phyloP scores from a whole-genome alignment of 2,329 filamentous ascomycete species.

The Escovopsis sp. region DNA sequence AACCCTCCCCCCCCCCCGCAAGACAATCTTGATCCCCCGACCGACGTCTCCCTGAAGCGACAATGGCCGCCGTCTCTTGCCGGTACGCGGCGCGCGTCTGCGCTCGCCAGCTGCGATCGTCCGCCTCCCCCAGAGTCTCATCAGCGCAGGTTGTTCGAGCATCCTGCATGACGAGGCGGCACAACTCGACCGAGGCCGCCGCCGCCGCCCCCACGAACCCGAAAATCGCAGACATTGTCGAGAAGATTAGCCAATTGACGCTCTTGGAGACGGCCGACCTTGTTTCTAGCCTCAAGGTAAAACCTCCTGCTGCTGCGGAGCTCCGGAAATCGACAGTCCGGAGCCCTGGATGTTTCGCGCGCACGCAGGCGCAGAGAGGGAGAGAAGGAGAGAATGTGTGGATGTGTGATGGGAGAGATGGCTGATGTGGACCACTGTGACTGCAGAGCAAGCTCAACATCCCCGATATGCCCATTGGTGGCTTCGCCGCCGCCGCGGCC shows the following conservation, averaged over 20 bases:
- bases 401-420: too few species aligned
- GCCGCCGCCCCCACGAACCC: constrained; percentile 45
- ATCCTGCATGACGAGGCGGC: constrained; percentile 48
- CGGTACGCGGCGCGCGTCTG: constrained; percentile 50
- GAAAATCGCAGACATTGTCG: constrained; percentile 89
- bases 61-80: constrained; percentile 45
- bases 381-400: too few species aligned
- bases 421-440: not conserved
- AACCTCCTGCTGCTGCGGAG: constrained; percentile 5
- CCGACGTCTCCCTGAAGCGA: constrained; percentile 11
- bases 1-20: too few species aligned
- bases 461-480: constrained; percentile 89
- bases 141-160: constrained; percentile 33
- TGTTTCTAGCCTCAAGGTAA: constrained; percentile 86
- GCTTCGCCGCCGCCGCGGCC: constrained; percentile 60
- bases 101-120: constrained; percentile 45
- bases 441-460: constrained; percentile 82
- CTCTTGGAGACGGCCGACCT: constrained; percentile 94
- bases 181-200: constrained; percentile 67
- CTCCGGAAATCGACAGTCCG: not conserved
- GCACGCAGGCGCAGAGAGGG: too few species aligned
- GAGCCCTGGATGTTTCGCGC: too few species aligned
- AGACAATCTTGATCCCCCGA: too few species aligned
- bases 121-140: constrained; percentile 33
- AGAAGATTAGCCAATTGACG: constrained; percentile 97